Conservation (phyloP, 225 moss, liverwort and hornwort species). For the Sphagnum contortum region DNA sequence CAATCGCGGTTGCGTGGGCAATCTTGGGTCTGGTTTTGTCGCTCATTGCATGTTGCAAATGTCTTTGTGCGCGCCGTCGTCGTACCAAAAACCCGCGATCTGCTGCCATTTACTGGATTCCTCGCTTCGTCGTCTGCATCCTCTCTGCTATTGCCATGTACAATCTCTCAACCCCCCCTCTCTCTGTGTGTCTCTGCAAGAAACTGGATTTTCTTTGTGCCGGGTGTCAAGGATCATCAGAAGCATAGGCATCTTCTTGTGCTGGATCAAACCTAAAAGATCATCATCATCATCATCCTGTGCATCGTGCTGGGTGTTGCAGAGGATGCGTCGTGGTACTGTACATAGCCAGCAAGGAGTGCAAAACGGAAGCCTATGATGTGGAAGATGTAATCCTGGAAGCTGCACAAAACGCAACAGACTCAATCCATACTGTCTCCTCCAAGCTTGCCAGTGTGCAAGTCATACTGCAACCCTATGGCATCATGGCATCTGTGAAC, state of each 20-base stretch:
- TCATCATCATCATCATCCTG: not conserved
- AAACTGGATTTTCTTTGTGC: not conserved
- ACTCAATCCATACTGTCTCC: constrained; percentile 26
- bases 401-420: constrained; percentile 29
- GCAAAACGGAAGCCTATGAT: constrained; percentile 35
- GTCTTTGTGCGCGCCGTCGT: constrained; percentile 19
- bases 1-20: constrained; percentile 36
- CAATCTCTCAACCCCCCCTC: not conserved
- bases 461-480: constrained; percentile 20
- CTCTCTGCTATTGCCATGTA: constrained; percentile 40
- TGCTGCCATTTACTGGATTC: constrained; percentile 31
- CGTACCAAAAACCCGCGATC: constrained; percentile 34
- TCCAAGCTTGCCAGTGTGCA: constrained; percentile 20
- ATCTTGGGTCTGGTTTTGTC: constrained; percentile 25
- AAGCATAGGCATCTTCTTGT: not conserved
- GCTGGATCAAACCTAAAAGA: too few relatives aligned
- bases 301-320: constrained; percentile 6
- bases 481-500: constrained; percentile 10
- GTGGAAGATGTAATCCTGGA: constrained; percentile 28
- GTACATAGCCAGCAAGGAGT: constrained; percentile 22
- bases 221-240: not conserved
- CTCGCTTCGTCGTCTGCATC: constrained; percentile 44
- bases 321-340: constrained; percentile 38
- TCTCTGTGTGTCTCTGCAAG: not conserved
- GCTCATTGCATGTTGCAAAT: constrained; percentile 42